Evolutionary conservation across 2,329 filamentous ascomycete species (phyloP).

Genomic region (Fusarium citri): DNA sequence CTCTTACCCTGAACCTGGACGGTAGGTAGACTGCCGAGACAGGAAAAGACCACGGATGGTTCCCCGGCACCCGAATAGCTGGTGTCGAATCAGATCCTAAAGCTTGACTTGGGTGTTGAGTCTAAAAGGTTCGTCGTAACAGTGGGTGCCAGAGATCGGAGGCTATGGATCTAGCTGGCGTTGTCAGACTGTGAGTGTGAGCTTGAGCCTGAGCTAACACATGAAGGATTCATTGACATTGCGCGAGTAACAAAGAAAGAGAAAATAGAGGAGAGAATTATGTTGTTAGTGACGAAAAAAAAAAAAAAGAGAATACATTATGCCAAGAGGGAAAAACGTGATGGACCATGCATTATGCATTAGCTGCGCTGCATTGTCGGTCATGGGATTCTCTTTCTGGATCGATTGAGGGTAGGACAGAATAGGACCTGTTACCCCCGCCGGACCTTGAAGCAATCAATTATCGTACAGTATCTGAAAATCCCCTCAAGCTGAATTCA

Average conservation of each 20-base stretch:
- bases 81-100: constrained; percentile 34
- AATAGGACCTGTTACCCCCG: constrained; percentile 8
- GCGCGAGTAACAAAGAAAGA: constrained; percentile 1
- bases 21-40: constrained; percentile 8
- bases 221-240: constrained; percentile 1
- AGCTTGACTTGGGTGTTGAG: background rate
- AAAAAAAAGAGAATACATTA: constrained; percentile 1
- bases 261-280: background rate
- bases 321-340: constrained; percentile 25
- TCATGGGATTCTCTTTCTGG: constrained; percentile 38
- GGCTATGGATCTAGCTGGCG: background rate
- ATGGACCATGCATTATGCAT: constrained; percentile 32
- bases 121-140: background rate
- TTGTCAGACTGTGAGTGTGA: background rate
- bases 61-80: constrained; percentile 36
- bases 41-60: constrained; percentile 32
- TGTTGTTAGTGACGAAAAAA: background rate
- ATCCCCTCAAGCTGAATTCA: constrained; percentile 9
- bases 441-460: background rate
- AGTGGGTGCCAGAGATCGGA: background rate
- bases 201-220: background rate
- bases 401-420: constrained; percentile 10
- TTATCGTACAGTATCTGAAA: constrained; percentile 7
- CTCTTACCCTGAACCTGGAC: constrained; percentile 17
- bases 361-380: constrained; percentile 23